phyloP scores from a whole-genome alignment of 2,329 filamentous ascomycete genomes.

The Fusarium begoniae region DNA sequence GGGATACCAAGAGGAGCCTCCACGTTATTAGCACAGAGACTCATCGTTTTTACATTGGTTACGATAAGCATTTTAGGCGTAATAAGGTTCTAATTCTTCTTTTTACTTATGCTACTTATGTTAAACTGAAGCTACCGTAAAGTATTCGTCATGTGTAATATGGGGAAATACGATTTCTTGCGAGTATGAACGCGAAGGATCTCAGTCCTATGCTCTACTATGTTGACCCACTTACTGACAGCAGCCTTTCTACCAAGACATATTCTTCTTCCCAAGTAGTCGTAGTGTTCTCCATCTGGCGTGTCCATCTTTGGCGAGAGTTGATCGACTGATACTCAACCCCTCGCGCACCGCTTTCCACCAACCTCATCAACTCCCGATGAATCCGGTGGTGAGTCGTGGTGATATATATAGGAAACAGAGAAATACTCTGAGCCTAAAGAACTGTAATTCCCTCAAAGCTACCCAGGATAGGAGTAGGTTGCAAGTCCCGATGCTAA shows the following conservation, averaged over 20 bases:
- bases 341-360: neutral
- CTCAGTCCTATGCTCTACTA: neutral
- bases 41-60: neutral
- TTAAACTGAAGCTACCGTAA: fast-evolving
- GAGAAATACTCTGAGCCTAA: neutral
- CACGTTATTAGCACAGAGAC: neutral
- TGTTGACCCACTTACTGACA: neutral
- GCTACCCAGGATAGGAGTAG: neutral
- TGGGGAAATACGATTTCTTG: neutral
- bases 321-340: neutral
- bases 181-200: neutral
- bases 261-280: neutral
- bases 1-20: neutral
- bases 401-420: fast-evolving
- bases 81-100: no score
- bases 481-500: neutral
- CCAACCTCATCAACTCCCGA: neutral
- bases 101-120: fast-evolving
- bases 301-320: neutral
- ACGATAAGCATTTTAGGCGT: neutral
- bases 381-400: neutral
- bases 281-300: neutral
- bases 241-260: no score
- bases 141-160: neutral
- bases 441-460: neutral